Evolutionary conservation across 345 rosid genomes (phyloP), one percentile per base, ranked within the genome.

Genomic region (Aquilaria sinensis): DNA sequence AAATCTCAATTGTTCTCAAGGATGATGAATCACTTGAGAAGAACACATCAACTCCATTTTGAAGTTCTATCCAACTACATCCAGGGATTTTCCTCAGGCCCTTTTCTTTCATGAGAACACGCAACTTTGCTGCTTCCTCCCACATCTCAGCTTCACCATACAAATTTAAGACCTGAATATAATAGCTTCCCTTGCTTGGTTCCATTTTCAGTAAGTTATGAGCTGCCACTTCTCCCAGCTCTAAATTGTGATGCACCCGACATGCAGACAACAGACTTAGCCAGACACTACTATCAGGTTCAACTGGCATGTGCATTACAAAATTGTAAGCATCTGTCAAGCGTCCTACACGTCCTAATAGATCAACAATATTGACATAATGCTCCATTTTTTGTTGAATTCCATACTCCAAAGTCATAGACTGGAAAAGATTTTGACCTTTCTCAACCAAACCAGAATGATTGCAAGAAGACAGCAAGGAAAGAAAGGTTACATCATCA

Each of bases 51-150:
- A 74, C 72, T 5, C 29, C 69, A 53, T 83, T 70, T 61, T 72
- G 71, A 49, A 74, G 60, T 69, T 82, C 92, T 67, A 90, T 87
- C 97, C 92, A 85, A 69, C 92, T 90, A 62, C 87, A 80, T 52
- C 97, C 97, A 31, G 92, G 92, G 55, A 47, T 80, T 75, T 87
- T 90, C 73, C 86, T 84, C 80, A 84, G 66, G 51, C 85, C 81
- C 63, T 70, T 79, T 56, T 82, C 87, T 73, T 80, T 90, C 90
- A 85, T 85, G 41, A 66, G 74, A 12, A 75, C 63, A 67, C 82
- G 57, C 62, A 87, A 50, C 32, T 78, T 75, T 43, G 78, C 90
- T 32, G 86, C 87, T 67, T 64, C 75, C 13, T 81, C 82, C 85
- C 79, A 81, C 72, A 84, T 47, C 63, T 76, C 82, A 47, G 83